A percentile compares a stretch with the other conserved stretches of the same genome.
phyloP scores from a whole-genome alignment of 2,329 filamentous ascomycete species.

The Fusarium hostae region DNA sequence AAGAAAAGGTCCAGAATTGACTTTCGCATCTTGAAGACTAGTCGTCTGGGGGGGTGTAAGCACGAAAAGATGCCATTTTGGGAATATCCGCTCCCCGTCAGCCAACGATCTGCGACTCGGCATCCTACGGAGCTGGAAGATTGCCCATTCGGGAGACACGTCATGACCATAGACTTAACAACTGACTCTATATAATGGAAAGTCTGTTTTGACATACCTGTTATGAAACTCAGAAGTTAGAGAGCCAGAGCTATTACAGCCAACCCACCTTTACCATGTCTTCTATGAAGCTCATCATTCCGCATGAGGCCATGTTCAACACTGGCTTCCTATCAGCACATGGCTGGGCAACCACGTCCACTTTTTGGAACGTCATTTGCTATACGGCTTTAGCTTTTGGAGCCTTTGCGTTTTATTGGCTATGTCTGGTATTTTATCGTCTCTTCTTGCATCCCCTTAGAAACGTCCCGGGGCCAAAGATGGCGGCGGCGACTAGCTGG shows the following conservation, averaged over 20 bases:
- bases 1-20: no score
- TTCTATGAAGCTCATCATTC: background rate
- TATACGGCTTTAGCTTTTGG: no score
- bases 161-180: background rate
- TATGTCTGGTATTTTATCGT: background rate
- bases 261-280: background rate
- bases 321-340: background rate
- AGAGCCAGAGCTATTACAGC: background rate
- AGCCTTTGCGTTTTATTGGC: no score
- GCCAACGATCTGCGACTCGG: background rate
- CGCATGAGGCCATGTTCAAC: background rate
- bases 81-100: background rate
- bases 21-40: no score
- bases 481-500: background rate
- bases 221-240: no score
- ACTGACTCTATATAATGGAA: no score
- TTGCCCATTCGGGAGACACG: background rate
- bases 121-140: conserved; percentile 1
- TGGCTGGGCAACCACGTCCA: background rate
- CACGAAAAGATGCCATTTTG: background rate
- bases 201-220: no score
- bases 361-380: no score
- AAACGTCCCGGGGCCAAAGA: background rate
- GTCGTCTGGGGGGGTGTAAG: no score
- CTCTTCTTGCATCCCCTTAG: background rate